Evolutionary conservation across 2,329 filamentous ascomycete species (phyloP).

Genomic region (Aspergillus sp.): DNA sequence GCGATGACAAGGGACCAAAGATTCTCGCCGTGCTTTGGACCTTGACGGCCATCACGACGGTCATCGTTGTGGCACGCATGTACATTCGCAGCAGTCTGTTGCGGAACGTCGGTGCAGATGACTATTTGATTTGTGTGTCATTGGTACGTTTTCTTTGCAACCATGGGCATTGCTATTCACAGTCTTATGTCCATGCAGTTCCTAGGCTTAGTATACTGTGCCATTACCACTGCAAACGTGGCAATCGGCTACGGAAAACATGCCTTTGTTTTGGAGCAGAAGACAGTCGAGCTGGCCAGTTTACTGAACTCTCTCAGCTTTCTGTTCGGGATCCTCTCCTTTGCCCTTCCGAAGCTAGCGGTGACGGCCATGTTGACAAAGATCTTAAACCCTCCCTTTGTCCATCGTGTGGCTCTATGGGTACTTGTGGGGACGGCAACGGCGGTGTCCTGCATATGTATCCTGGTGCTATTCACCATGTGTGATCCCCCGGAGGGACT

Average conservation of each 20-base stretch:
- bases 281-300: slow-evolving; percentile 26
- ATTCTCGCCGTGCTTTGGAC: slow-evolving; percentile 32
- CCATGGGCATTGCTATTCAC: neutral
- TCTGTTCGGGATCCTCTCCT: slow-evolving; percentile 27
- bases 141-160: slow-evolving; percentile 23
- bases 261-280: slow-evolving; percentile 25
- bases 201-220: slow-evolving; percentile 11
- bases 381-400: slow-evolving; percentile 23
- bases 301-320: slow-evolving; percentile 27
- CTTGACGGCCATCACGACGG: slow-evolving; percentile 28
- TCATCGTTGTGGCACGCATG: slow-evolving; percentile 33
- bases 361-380: slow-evolving; percentile 25
- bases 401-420: slow-evolving; percentile 22
- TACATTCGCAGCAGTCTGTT: slow-evolving; percentile 31
- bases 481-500: slow-evolving; percentile 40
- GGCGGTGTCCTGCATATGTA: slow-evolving; percentile 31
- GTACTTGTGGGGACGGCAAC: slow-evolving; percentile 28
- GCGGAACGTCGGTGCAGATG: slow-evolving; percentile 35
- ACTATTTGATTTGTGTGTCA: slow-evolving; percentile 35
- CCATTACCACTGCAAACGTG: slow-evolving; percentile 36
- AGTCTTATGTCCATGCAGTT: slow-evolving; percentile 1
- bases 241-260: slow-evolving; percentile 41
- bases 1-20: slow-evolving; percentile 33
- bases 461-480: slow-evolving; percentile 43
- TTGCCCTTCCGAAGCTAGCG: slow-evolving; percentile 28